Evolutionary conservation across 2,329 filamentous ascomycete genomes (phyloP).

Genomic region (Stachybotrys chlorohalonatus): DNA sequence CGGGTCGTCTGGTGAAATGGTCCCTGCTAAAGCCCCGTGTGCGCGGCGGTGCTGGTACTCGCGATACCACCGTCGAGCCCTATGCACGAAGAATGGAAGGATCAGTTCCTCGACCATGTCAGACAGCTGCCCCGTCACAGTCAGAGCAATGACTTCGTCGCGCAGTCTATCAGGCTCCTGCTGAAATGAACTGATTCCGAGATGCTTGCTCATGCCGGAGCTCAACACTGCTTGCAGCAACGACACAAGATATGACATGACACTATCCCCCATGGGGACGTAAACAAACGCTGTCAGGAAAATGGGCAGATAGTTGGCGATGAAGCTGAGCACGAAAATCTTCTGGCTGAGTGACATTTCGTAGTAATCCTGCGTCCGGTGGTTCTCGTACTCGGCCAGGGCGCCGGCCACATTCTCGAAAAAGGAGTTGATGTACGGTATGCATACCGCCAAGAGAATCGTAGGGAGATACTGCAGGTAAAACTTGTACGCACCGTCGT

Average conservation of each 20-base stretch:
- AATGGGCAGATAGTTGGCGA: slow-evolving; percentile 70
- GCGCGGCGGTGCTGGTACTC: slow-evolving; percentile 23
- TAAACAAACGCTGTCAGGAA: slow-evolving; percentile 73
- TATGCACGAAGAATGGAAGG: slow-evolving; percentile 59
- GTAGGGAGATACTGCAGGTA: slow-evolving; percentile 65
- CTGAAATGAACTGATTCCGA: slow-evolving; percentile 48
- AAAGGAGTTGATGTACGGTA: slow-evolving; percentile 55
- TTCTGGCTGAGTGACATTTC: slow-evolving; percentile 65
- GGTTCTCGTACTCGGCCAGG: slow-evolving; percentile 66
- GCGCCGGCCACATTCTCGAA: slow-evolving; percentile 54
- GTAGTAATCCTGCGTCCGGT: slow-evolving; percentile 60
- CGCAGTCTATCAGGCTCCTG: slow-evolving; percentile 58
- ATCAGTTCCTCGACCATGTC: slow-evolving; percentile 65
- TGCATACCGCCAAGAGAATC: slow-evolving; percentile 54
- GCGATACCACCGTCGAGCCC: slow-evolving; percentile 35
- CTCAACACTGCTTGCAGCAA: slow-evolving; percentile 41
- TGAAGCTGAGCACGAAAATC: slow-evolving; percentile 70
- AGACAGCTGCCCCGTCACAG: slow-evolving; percentile 62
- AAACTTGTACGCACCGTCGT: slow-evolving; percentile 58
- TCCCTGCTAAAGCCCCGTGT: slow-evolving; percentile 31
- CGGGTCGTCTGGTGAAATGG: slow-evolving; percentile 44
- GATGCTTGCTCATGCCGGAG: slow-evolving; percentile 12
- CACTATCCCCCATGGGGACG: slow-evolving; percentile 59
- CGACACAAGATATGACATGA: slow-evolving; percentile 59
- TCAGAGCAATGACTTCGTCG: slow-evolving; percentile 68